These are phyloP conservation scores for Annulohypoxylon stygium DNA, from an alignment of 495 filamentous ascomycete genomes.

Conservation along the genomic window DNA sequence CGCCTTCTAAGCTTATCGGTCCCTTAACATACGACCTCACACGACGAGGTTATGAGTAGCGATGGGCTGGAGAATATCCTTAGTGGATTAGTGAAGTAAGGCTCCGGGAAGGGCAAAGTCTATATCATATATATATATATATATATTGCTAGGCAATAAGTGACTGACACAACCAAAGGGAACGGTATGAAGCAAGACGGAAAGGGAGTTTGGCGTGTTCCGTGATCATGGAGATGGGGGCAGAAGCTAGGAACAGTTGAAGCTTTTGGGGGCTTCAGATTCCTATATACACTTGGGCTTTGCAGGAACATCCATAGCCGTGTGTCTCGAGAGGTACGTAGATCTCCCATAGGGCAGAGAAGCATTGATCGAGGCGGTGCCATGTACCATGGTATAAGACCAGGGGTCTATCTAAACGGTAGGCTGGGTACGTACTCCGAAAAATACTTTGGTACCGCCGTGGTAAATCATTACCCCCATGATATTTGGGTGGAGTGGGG, in stretches of 20 bases:
- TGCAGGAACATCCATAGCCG: constrained; percentile 34
- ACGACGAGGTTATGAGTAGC: constrained; percentile 34
- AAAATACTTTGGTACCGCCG: background rate
- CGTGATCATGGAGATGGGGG: constrained; percentile 46
- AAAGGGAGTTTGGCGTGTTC: constrained; percentile 30
- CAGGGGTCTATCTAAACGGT: constrained; percentile 28
- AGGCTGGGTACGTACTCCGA: constrained; percentile 13
- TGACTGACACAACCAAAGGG: constrained; percentile 16
- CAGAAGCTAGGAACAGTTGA: constrained; percentile 47
- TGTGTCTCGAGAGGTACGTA: constrained; percentile 7
- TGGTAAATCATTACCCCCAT: constrained; percentile 16
- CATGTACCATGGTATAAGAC: constrained; percentile 7
- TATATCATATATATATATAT: constrained; percentile 39
- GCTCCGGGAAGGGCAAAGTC: constrained; percentile 13
- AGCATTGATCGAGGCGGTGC: constrained; percentile 23
- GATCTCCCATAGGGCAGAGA: constrained; percentile 42
- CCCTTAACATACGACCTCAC: constrained; percentile 34
- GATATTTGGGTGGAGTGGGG: constrained; percentile 2
- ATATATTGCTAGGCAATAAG: constrained; percentile 22
- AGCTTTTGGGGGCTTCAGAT: constrained; percentile 51
- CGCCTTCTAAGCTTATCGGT: constrained; percentile 27
- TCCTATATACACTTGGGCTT: constrained; percentile 45
- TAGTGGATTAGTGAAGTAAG: constrained; percentile 7
- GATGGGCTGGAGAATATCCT: constrained; percentile 12
- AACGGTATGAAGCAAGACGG: constrained; percentile 15